Percentiles rank a stretch among this genome's conserved stretches.
phyloP scores from a whole-genome alignment of 2,329 filamentous ascomycete genomes.

The Colletotrichum sp. region DNA sequence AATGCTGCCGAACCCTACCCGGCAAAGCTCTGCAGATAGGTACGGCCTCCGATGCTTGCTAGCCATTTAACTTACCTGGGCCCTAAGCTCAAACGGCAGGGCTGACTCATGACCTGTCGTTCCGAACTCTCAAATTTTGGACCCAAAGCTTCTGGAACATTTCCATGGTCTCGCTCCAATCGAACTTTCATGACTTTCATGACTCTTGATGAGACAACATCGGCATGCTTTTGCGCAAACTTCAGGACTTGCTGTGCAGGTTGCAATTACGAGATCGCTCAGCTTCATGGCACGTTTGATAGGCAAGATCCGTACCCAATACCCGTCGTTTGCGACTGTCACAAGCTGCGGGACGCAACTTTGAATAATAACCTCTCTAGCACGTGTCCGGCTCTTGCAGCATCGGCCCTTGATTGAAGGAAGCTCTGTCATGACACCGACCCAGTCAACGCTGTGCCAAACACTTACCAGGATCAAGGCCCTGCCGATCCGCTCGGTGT shows the following conservation, averaged over 20 bases:
- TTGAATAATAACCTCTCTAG: not conserved
- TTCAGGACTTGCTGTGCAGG: not conserved
- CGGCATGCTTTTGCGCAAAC: not conserved
- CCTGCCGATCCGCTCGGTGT: not conserved
- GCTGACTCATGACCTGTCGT: constrained; percentile 18
- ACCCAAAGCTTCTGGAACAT: constrained; percentile 13
- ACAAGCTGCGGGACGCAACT: not conserved
- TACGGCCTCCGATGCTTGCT: not conserved
- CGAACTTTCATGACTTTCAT: not conserved
- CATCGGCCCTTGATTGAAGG: not conserved
- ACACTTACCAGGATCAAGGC: not conserved
- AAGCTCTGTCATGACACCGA: not conserved
- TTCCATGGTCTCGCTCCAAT: not conserved
- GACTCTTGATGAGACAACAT: not conserved
- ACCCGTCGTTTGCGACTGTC: not conserved
- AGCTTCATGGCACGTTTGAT: not conserved
- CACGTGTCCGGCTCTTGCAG: not conserved
- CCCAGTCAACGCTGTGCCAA: not conserved
- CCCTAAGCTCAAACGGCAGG: constrained; percentile 7
- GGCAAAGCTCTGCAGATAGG: not conserved
- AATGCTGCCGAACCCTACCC: not conserved
- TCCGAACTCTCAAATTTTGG: not conserved
- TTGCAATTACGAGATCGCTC: not conserved
- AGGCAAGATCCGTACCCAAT: not conserved
- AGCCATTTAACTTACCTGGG: not conserved